Base-by-base conservation (phyloP, 169 alveolate species). In the Cryptosporidium baileyi region DNA sequence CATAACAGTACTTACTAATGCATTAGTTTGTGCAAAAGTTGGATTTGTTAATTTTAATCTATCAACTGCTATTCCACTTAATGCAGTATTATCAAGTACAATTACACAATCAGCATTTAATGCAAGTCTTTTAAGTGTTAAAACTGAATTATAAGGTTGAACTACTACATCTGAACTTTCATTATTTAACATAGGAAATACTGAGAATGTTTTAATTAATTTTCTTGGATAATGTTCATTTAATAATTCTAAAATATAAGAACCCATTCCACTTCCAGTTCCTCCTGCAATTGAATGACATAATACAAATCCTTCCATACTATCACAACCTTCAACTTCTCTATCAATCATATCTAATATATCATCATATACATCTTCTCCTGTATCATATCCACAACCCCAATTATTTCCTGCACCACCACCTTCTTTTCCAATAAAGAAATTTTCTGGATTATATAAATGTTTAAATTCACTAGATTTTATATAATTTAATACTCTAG, bases 191-290 rank as follows among this genome's bases (percentile, higher is more conserved):
- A 95, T 93, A 52, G 99, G 99, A 61, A 97, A 97, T 38, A 97
- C 99, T 44, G 96, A 91, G 80, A 89, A 93, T 13, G 94, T 94
- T 85, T 91, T 95, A 43, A 91, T 93, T 80, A 91, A 93, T 82
- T 94, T 91, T 88, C 96, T 96, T 17, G 99, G 98, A 88, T 92
- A 96, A 79, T 95, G 92, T 80, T 98, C 99, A 89, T 96, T 96
- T 40, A 98, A 91, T 82, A 92, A 91, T 80, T 98, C 99, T 59
- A 98, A 88, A 47, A 98, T 80, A 89, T 96, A 98, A 67, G 99
- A 95, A 2, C 99, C 99, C 95, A 98, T 93, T 2, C 99, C 99
- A 51, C 98, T 94, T 5, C 99, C 99, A n/a, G 99, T 97, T 45
- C 99, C 99, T 45, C 99, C 99, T 7, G 98, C 98, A 38, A 98